Base-by-base conservation (phyloP, 805 yeast species). In the Metschnikowia peoriensis region DNA sequence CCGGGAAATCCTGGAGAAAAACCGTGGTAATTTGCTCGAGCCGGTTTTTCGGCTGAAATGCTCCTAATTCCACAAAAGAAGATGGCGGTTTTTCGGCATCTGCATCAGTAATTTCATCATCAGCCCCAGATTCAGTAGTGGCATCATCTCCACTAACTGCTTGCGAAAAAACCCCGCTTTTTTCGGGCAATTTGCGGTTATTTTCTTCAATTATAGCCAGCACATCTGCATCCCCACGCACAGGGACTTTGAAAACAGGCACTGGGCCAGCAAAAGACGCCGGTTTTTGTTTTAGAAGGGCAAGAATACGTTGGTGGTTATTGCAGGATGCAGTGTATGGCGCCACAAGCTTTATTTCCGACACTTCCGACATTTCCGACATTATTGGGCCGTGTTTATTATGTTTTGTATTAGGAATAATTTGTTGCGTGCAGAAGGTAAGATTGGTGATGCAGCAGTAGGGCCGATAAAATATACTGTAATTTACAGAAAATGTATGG, bases 1-100 rank as follows among this genome's bases (percentile, higher is more conserved):
- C 66, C 7, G 72, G 74, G 48, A 78, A 67, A 39, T 69, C 69
- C 27, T 64, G 60, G 11, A 77, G 54, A 6, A 68, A 59, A 2
- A 75, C 61, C 4, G 71, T 67, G 44, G 62, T 57, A 6, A 75
- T 49, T 50, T 78, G 79, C 37, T 73, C 67, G 41, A 67, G 62
- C 39, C 73, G 61, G 41, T 66, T 72, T 1, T 51, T 47, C 0
- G 79, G 78, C 4, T 48, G 52, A 37, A 77, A 67, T 4, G 47
- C 44, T 6, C 61, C 61, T 12, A 76, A 61, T 1, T 64, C 69
- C 6, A 66, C 61, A 48, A 55, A 69, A 14, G 60, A 44, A 5
- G 42, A 41, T 12, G 57, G 60, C 42, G 55, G 62, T 27, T 47
- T 41, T 10, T 65, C 66, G 12, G 52, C 42, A 7, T 57, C 60